phyloP scores from a whole-genome alignment of 1,139 yeast species.

The Magnusiomyces paraingens region DNA sequence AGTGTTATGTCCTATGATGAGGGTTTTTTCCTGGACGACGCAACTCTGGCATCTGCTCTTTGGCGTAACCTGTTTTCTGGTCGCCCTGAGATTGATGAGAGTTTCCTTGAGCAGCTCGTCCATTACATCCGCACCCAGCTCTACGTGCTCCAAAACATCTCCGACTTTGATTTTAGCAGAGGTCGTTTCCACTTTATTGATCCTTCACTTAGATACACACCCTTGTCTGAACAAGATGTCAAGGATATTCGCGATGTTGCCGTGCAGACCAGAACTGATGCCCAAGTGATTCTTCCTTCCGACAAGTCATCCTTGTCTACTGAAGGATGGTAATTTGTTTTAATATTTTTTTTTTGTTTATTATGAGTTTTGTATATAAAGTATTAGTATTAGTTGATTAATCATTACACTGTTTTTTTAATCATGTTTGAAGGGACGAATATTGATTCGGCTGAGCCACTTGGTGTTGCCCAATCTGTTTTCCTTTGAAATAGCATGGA shows the following conservation, averaged over 20 bases:
- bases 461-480: conserved; percentile 1
- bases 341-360: background rate
- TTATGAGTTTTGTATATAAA: background rate
- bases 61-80: conserved; percentile 64
- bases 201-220: conserved; percentile 74
- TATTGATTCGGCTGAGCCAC: background rate
- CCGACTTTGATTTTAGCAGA: conserved; percentile 88
- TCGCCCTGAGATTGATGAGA: conserved; percentile 70
- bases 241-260: conserved; percentile 19
- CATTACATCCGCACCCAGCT: conserved; percentile 85
- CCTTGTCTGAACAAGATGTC: conserved; percentile 41
- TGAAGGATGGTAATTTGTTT: conserved; percentile 20
- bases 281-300: conserved; percentile 16
- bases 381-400: background rate
- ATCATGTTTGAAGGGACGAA: background rate
- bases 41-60: conserved; percentile 77
- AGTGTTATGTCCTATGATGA: conserved; percentile 88
- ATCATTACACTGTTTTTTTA: background rate
- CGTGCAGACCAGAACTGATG: conserved; percentile 14
- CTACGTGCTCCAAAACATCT: conserved; percentile 74
- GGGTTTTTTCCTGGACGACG: conserved; percentile 76
- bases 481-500: conserved; percentile 28
- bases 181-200: conserved; percentile 83
- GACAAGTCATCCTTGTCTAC: conserved; percentile 19
- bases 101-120: conserved; percentile 79